These are phyloP conservation scores for Poa annua DNA, from an alignment of 176 grass and related monocot species.

Conservation along the genomic window DNA sequence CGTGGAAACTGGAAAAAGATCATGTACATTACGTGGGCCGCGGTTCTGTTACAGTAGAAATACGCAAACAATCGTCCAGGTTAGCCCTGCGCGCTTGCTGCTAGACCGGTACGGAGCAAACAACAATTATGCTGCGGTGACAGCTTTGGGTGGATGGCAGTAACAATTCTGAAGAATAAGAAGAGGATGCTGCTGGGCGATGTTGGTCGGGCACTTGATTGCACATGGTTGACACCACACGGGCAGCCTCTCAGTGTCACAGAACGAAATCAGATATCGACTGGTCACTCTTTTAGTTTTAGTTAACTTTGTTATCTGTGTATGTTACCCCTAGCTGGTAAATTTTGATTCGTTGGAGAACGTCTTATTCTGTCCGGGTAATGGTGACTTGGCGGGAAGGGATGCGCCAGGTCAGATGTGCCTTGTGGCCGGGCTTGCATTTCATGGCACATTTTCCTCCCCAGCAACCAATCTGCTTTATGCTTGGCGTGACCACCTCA, in stretches of 20 bases:
- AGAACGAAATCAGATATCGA: slow-evolving; percentile 28
- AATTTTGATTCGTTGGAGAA: neutral
- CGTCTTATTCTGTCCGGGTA: neutral
- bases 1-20: neutral
- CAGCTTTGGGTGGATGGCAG: slow-evolving; percentile 3
- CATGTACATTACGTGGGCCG: slow-evolving; percentile 50
- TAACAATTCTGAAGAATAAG: slow-evolving; percentile 39
- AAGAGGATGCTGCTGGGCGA: neutral
- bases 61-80: neutral
- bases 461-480: neutral
- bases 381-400: neutral
- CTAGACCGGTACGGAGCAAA: neutral
- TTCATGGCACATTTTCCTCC: neutral
- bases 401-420: neutral
- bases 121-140: neutral
- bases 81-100: slow-evolving; percentile 11
- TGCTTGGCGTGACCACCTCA: slow-evolving; percentile 44
- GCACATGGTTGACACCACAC: neutral
- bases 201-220: neutral
- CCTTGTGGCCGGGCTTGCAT: slow-evolving; percentile 10
- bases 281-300: slow-evolving; percentile 28
- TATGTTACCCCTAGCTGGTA: slow-evolving; percentile 19
- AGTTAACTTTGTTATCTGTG: slow-evolving; percentile 22
- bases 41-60: neutral
- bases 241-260: slow-evolving; percentile 23